These are phyloP conservation scores for Fusarium compactum DNA, from an alignment of 2,329 filamentous ascomycete genomes.

Conservation along the genomic window DNA sequence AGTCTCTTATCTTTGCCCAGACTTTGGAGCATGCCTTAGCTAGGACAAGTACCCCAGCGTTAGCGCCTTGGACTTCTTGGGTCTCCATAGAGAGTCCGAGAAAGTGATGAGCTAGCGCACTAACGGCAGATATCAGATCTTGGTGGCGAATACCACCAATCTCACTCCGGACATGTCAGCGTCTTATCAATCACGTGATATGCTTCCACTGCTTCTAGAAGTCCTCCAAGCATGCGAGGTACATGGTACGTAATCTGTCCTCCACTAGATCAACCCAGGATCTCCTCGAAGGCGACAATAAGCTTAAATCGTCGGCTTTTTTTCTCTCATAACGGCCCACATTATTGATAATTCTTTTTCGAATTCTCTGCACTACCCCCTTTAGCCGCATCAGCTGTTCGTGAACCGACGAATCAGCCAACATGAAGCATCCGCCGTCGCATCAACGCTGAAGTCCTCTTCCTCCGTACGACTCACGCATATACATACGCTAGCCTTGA, in stretches of 20 bases:
- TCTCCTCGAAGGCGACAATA: constrained; percentile 43
- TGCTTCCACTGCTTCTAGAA: constrained; percentile 41
- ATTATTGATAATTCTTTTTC: constrained; percentile 19
- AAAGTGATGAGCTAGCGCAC: constrained; percentile 14
- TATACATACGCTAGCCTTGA: constrained; percentile 23
- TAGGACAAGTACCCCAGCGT: constrained; percentile 34
- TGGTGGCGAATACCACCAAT: constrained; percentile 3
- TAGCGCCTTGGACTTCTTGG: constrained; percentile 21
- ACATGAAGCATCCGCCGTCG: background rate
- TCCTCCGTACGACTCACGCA: constrained; percentile 18
- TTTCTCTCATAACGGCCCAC: constrained; percentile 26
- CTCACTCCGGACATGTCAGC: constrained; percentile 12
- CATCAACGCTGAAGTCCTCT: constrained; percentile 1
- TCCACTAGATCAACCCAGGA: constrained; percentile 32
- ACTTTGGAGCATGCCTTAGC: constrained; percentile 38
- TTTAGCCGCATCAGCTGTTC: constrained; percentile 25
- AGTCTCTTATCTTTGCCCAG: constrained; percentile 35
- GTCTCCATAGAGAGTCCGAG: constrained; percentile 3
- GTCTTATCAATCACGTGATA: constrained; percentile 25
- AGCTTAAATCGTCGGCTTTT: constrained; percentile 47
- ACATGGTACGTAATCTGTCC: constrained; percentile 44
- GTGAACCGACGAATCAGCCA: constrained; percentile 21
- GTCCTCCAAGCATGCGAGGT: constrained; percentile 31
- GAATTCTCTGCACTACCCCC: constrained; percentile 30
- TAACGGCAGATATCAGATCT: constrained; percentile 5